phyloP scores from a whole-genome alignment of 495 filamentous ascomycete genomes.

The Neurospora sp. region DNA sequence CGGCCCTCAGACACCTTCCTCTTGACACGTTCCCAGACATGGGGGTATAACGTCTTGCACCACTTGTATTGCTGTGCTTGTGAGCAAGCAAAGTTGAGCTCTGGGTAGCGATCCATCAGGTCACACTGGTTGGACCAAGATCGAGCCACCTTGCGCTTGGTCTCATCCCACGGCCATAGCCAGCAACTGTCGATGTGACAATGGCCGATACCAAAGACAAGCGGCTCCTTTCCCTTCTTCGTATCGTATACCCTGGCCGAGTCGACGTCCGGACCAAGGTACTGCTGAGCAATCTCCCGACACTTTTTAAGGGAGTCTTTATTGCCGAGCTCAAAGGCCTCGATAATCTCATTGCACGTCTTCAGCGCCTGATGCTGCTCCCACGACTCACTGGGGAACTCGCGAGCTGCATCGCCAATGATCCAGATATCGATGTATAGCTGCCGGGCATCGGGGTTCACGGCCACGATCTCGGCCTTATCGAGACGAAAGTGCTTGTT shows the following conservation, averaged over 20 bases:
- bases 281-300: constrained; percentile 71
- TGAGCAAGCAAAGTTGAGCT: constrained; percentile 83
- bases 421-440: constrained; percentile 93
- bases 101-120: constrained; percentile 87
- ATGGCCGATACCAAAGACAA: constrained; percentile 85
- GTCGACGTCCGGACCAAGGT: constrained; percentile 71
- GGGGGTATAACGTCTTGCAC: constrained; percentile 82
- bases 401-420: constrained; percentile 74
- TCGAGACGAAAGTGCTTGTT: constrained; percentile 67
- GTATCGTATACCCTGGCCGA: constrained; percentile 75
- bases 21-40: constrained; percentile 82
- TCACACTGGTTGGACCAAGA: constrained; percentile 96
- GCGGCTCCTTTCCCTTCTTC: constrained; percentile 45
- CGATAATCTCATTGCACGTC: constrained; percentile 77
- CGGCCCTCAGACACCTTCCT: constrained; percentile 77
- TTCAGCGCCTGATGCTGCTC: constrained; percentile 79
- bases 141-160: constrained; percentile 89
- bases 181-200: constrained; percentile 98
- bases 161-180: constrained; percentile 99
- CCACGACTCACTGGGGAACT: constrained; percentile 72
- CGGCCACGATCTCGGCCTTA: constrained; percentile 77
- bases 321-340: constrained; percentile 72
- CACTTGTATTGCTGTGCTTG: constrained; percentile 98
- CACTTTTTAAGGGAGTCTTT: constrained; percentile 67
- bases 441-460: constrained; percentile 74